Percentiles rank a stretch among this genome's conserved stretches.
Conservation (phyloP, 1,284 basidiomycete species). For the Sporisorium scitamineum region DNA sequence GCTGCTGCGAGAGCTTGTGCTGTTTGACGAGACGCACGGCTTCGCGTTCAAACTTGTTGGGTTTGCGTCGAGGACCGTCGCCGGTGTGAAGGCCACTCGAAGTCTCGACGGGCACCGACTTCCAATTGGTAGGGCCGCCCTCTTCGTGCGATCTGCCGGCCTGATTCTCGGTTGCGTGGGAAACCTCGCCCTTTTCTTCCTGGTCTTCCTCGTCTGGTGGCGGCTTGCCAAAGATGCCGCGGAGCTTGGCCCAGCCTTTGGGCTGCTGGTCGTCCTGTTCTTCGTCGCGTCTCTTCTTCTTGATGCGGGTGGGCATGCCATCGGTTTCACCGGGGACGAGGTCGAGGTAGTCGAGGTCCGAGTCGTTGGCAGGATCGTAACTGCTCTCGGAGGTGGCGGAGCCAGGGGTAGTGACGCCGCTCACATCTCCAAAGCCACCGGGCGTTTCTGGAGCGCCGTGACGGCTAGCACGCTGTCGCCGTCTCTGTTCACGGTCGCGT, state of each 20-base stretch:
- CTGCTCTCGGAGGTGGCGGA: slow-evolving; percentile 55
- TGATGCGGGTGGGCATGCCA: slow-evolving; percentile 62
- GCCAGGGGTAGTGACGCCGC: slow-evolving; percentile 57
- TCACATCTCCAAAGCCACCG: slow-evolving; percentile 24
- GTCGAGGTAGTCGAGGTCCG: slow-evolving; percentile 65
- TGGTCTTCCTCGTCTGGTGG: slow-evolving; percentile 37
- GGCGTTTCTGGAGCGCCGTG: slow-evolving; percentile 12
- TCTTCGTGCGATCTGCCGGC: slow-evolving; percentile 34
- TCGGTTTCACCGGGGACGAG: slow-evolving; percentile 66
- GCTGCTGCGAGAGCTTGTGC: slow-evolving; percentile 55
- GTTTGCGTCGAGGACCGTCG: slow-evolving; percentile 52
- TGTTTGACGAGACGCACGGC: slow-evolving; percentile 61
- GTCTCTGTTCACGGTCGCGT: slow-evolving; percentile 29
- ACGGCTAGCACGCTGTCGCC: slow-evolving; percentile 13
- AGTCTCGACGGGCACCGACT: slow-evolving; percentile 66
- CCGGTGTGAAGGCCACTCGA: slow-evolving; percentile 61
- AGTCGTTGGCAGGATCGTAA: slow-evolving; percentile 64
- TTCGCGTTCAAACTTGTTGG: slow-evolving; percentile 63
- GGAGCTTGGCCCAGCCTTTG: slow-evolving; percentile 63
- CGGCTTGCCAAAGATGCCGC: slow-evolving; percentile 53
- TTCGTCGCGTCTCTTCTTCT: slow-evolving; percentile 25
- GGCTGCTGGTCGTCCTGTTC: slow-evolving; percentile 33
- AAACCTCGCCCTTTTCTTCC: slow-evolving; percentile 46
- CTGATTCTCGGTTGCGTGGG: slow-evolving; percentile 10
- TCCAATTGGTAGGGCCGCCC: slow-evolving; percentile 65